Base-by-base conservation (phyloP, 2,329 filamentous ascomycete species). In the Aureobasidium vineae region DNA sequence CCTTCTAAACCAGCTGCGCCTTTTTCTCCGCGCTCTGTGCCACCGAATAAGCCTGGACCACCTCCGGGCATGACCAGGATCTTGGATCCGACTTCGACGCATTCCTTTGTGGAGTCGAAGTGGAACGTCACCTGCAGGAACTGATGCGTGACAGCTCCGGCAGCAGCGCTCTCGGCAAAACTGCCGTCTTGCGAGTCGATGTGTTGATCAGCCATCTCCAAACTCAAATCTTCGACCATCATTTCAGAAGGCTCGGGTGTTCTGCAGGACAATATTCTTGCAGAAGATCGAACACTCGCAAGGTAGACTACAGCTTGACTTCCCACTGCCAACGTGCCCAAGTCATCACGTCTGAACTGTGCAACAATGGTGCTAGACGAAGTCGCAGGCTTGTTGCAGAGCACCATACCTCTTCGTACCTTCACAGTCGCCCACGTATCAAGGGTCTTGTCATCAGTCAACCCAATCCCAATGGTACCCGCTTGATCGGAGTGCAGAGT, bases 231-330 rank as follows among this genome's bases (percentile, higher is more conserved):
- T 70, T 16, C 77, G 82, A 38, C 84, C 84, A 31, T 67, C 56
- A 57, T 19, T 41, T 52, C 66, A 21, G 71, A 68, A 16, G 69
- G 68, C 50, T 77, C 75, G 5, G 75, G 74, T 26, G 70, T 71
- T 13, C 74, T 67, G n/a, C 75, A 74, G 5, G 75, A 76, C 10
- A 90, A 75, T 1, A 98, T 86, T 68, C 89, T 88, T 0, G 92
- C 93, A 0, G 90, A 87, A 1, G 92, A 90, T 10, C 94, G 85
- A 16, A 98, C 88, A 73, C 92, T 97, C 21, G 91, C 92, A 47
- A 93, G 86, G 73, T 97, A 98, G 0, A 94, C 85, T 36, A 96
- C 92, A 5, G 93, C 88, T 40, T 89, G 81, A 47, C 85, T 88
- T 1, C 90, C 90, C 0, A 87, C 79, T 0, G 84, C 83, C 7